Evolutionary conservation across 805 yeast species (phyloP).

Genomic region (Yamadazyma olivae): DNA sequence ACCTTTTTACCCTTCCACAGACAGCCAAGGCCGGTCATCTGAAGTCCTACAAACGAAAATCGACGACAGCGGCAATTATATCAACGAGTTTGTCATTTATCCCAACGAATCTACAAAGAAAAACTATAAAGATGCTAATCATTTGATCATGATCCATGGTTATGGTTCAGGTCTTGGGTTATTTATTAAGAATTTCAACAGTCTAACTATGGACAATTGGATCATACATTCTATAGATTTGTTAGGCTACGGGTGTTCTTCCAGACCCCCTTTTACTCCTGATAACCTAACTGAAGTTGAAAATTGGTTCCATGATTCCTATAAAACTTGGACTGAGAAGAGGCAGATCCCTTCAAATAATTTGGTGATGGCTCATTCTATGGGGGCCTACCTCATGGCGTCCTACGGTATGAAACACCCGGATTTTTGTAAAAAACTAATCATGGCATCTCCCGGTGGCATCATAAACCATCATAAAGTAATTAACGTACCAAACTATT

Average conservation of each 20-base stretch:
- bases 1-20: slow-evolving; percentile 44
- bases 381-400: slow-evolving; percentile 85
- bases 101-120: slow-evolving; percentile 21
- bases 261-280: slow-evolving; percentile 60
- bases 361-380: slow-evolving; percentile 77
- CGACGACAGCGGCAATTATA: slow-evolving; percentile 21
- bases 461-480: slow-evolving; percentile 48
- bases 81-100: slow-evolving; percentile 42
- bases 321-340: slow-evolving; percentile 57
- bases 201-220: slow-evolving; percentile 45
- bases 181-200: slow-evolving; percentile 38
- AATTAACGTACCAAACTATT: slow-evolving; percentile 69
- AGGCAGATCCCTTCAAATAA: slow-evolving; percentile 45
- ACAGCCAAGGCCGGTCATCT: slow-evolving; percentile 24
- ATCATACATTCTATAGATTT: slow-evolving; percentile 83
- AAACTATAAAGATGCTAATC: slow-evolving; percentile 25
- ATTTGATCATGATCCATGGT: slow-evolving; percentile 42
- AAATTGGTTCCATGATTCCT: slow-evolving; percentile 60
- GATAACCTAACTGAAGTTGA: slow-evolving; percentile 51
- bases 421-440: slow-evolving; percentile 56
- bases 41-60: slow-evolving; percentile 31
- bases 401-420: slow-evolving; percentile 61
- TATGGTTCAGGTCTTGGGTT: slow-evolving; percentile 46
- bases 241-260: slow-evolving; percentile 86
- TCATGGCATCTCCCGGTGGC: slow-evolving; percentile 92